Base-by-base conservation (phyloP, 352 stramenopile genomes). In the Globisporangium irregulare region DNA sequence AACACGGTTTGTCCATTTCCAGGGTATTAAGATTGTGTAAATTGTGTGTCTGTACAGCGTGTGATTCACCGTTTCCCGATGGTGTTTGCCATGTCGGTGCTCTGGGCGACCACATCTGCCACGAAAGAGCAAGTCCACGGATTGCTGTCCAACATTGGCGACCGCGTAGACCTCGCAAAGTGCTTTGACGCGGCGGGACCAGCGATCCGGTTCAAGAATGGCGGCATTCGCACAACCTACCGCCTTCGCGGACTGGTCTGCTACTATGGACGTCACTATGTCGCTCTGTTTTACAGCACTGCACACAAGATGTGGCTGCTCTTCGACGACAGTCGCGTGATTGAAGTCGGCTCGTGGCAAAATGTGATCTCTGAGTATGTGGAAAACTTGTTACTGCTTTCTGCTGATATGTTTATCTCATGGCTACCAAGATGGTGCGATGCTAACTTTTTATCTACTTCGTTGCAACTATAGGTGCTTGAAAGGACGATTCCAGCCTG, bases 231-330 rank as follows among this genome's bases (percentile, higher is more conserved):
- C 36, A 91, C 83, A 22, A 91, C 84, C 14, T 95, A 95, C 57
- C 82, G 84, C 12, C 74, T 95, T 59, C 82, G 83, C 14, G 87
- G 87, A 4, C 89, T 95, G 68, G 87, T 95, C 34, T 95, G 87
- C 68, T 95, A 95, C 67, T 95, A 95, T 59, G 87, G 87, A 1
- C 80, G 77, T 4, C 87, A 95, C 67, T 95, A 95, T 66, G 82
- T 95, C 43, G 84, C 87, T 15, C 69, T 94, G 3, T 95, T 95
- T 57, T 94, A 93, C 79, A 90, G 78, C 64, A 95, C 86, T 41
- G 86, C 87, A 9, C 87, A 95, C 75, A 89, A 93, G 56, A 89
- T 89, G 72, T 95, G 87, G 87, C 66, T 94, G n/a, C 79, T 95
- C 36, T 94, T 95, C 57, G 87, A 95, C 46, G 87, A 95, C 61